A percentile compares a stretch with the other conserved stretches of the same genome.
These are phyloP conservation scores for Colletotrichum horii DNA, from an alignment of 2,329 filamentous ascomycete species.

Conservation along the genomic window DNA sequence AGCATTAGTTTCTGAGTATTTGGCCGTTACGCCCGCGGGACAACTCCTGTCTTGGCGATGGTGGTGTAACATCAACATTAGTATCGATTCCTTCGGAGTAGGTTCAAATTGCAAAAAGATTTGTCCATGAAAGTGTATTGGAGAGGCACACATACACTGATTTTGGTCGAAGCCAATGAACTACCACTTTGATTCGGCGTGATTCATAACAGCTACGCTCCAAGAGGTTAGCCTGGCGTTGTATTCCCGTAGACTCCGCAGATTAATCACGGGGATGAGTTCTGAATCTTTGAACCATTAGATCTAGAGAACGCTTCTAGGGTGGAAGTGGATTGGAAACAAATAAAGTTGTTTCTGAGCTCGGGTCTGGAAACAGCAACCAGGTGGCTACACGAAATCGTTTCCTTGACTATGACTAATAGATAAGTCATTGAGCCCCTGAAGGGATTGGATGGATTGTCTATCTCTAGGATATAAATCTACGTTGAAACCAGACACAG, in stretches of 20 bases:
- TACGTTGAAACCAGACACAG: not conserved
- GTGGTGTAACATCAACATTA: too few relatives aligned
- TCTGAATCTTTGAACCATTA: not conserved
- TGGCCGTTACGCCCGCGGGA: too few relatives aligned
- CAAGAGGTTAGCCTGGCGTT: not conserved
- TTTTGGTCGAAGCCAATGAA: too few relatives aligned
- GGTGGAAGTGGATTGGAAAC: not conserved
- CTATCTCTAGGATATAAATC: not conserved
- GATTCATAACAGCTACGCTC: not conserved
- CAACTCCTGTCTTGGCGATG: too few relatives aligned
- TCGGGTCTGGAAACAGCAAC: not conserved
- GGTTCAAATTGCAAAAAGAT: too few relatives aligned
- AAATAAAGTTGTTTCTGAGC: rapidly evolving
- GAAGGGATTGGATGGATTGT: not conserved
- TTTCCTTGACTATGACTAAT: not conserved
- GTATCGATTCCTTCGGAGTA: too few relatives aligned
- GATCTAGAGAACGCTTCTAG: not conserved
- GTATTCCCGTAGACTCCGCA: not conserved
- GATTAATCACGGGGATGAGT: not conserved
- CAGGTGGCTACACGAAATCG: rapidly evolving
- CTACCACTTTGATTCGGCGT: too few relatives aligned
- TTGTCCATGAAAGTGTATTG: too few relatives aligned
- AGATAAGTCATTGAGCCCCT: not conserved
- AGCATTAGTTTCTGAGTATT: too few relatives aligned
- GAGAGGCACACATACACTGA: too few relatives aligned